phyloP scores from a whole-genome alignment of 257 asterid species.

The Haberlea rhodopensis region DNA sequence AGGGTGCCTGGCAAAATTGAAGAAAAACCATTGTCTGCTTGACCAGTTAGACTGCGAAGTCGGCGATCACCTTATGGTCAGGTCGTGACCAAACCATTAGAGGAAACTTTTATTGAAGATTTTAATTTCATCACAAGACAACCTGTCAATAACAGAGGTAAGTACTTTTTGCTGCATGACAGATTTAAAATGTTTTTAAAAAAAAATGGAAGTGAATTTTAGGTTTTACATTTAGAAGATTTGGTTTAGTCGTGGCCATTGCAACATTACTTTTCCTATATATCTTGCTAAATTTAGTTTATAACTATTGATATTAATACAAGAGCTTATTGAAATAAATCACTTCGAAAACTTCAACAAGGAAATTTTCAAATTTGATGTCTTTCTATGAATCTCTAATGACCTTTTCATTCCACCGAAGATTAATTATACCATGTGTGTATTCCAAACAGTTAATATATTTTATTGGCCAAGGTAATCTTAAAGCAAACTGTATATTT shows the following conservation, averaged over 20 bases:
- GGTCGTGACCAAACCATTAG: slow-evolving; percentile 48
- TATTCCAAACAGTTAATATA: background rate
- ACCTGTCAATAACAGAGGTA: slow-evolving; percentile 40
- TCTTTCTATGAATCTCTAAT: background rate
- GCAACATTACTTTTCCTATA: slow-evolving; percentile 11
- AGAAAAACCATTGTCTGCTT: slow-evolving; percentile 25
- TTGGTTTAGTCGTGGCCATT: background rate
- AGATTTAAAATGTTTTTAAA: slow-evolving; percentile 4
- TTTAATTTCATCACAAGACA: slow-evolving; percentile 49
- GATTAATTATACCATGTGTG: slow-evolving; percentile 3
- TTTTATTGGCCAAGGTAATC: slow-evolving; percentile 1
- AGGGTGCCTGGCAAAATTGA: slow-evolving; percentile 35
- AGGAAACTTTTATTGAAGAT: slow-evolving; percentile 39
- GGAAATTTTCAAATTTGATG: slow-evolving; percentile 6
- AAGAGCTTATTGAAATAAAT: background rate
- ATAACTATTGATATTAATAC: background rate
- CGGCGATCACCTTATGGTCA: slow-evolving; percentile 33
- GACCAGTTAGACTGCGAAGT: slow-evolving; percentile 23
- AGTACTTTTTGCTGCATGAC: slow-evolving; percentile 26
- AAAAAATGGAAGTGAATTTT: background rate
- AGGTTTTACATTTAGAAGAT: background rate
- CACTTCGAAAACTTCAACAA: slow-evolving; percentile 14
- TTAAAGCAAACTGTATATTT: too few relatives aligned
- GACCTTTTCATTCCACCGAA: background rate
- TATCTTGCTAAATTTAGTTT: slow-evolving; percentile 5